These are phyloP conservation scores for Lepidium aucheri DNA, from an alignment of 345 rosid genomes.

Conservation along the genomic window DNA sequence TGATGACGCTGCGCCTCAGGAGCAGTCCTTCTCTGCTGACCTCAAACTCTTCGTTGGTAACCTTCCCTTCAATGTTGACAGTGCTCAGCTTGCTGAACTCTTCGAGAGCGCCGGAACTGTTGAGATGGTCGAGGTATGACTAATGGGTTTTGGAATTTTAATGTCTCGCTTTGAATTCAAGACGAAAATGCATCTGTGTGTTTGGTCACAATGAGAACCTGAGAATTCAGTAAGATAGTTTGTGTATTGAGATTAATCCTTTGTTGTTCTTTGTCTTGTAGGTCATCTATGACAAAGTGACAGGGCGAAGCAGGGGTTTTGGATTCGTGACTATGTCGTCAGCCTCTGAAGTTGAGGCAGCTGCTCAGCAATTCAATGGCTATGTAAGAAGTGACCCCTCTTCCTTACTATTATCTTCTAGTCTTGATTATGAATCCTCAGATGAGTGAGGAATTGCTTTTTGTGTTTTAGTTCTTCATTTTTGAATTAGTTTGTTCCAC, in stretches of 20 bases:
- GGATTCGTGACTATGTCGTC: conserved; percentile 94
- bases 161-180: background rate
- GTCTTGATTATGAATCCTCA: background rate
- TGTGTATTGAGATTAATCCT: background rate
- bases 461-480: background rate
- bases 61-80: conserved; percentile 79
- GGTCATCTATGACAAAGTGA: conserved; percentile 90
- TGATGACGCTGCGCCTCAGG: conserved; percentile 29
- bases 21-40: conserved; percentile 55
- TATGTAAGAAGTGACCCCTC: conserved; percentile 45
- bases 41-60: conserved; percentile 91
- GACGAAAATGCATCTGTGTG: background rate
- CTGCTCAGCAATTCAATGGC: conserved; percentile 80
- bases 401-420: background rate
- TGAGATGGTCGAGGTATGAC: conserved; percentile 88
- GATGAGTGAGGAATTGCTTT: background rate
- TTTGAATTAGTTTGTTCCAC: background rate
- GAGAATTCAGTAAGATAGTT: background rate
- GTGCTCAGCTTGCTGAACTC: conserved; percentile 82
- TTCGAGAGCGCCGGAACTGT: conserved; percentile 79
- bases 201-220: background rate
- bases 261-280: conserved; percentile 21
- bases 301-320: conserved; percentile 97
- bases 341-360: conserved; percentile 63
- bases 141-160: background rate